Evolutionary conservation across 1,139 yeast species (phyloP).

Genomic region (Debaryomycetaceae sp.): DNA sequence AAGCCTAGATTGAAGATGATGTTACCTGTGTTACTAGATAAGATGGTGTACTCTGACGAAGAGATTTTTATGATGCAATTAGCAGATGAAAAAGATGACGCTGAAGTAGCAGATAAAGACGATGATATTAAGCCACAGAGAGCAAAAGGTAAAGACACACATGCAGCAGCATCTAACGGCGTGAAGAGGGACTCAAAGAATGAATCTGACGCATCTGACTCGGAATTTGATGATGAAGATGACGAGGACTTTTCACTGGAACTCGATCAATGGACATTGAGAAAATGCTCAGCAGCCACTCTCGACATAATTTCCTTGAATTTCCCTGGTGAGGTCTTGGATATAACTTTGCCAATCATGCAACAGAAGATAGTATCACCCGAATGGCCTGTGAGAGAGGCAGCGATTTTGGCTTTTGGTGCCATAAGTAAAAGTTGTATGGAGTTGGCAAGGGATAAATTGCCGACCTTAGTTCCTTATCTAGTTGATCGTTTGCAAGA

Average conservation of each 20-base stretch:
- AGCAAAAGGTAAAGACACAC: conserved; percentile 69
- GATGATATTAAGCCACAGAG: conserved; percentile 83
- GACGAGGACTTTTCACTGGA: conserved; percentile 64
- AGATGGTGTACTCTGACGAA: conserved; percentile 87
- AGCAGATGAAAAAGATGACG: conserved; percentile 69
- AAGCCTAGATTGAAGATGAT: conserved; percentile 57
- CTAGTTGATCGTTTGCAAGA: conserved; percentile 78
- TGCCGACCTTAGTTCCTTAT: conserved; percentile 82
- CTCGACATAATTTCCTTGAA: conserved; percentile 74
- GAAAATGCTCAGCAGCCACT: conserved; percentile 94
- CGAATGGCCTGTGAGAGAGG: conserved; percentile 89
- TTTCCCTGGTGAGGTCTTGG: conserved; percentile 66
- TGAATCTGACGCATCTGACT: conserved; percentile 43
- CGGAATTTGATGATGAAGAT: conserved; percentile 51
- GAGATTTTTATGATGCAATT: conserved; percentile 70
- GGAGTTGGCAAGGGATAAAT: conserved; percentile 63
- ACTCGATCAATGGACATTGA: conserved; percentile 78
- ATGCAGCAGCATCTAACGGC: conserved; percentile 28
- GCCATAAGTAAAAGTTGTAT: conserved; percentile 91
- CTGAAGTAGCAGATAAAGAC: conserved; percentile 67
- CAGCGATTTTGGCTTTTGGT: conserved; percentile 90
- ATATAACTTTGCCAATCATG: conserved; percentile 68
- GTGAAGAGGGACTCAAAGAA: conserved; percentile 11
- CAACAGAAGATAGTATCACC: conserved; percentile 65
- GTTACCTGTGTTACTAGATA: conserved; percentile 70